Conservation (phyloP, 2,329 filamentous ascomycete species). For the Alternaria triticina region DNA sequence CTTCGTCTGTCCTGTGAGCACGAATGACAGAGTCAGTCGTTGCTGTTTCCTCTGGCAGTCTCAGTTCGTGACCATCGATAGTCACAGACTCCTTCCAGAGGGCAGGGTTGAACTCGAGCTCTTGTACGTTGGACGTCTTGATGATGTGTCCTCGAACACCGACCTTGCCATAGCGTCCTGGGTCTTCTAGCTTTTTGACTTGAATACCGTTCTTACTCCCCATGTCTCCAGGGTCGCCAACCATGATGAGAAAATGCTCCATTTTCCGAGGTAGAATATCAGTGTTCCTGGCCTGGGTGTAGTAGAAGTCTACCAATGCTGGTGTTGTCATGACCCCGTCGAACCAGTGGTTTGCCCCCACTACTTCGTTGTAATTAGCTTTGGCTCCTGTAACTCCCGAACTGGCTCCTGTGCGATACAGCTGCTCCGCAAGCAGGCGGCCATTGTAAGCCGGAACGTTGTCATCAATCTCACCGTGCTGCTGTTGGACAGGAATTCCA, state of each 20-base stretch:
- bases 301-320: constrained; percentile 58
- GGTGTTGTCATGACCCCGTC: constrained; percentile 60
- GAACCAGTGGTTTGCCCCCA: constrained; percentile 18
- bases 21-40: background rate
- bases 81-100: constrained; percentile 20
- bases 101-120: constrained; percentile 34
- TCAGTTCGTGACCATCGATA: constrained; percentile 32
- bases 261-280: constrained; percentile 27
- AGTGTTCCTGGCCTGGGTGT: constrained; percentile 34
- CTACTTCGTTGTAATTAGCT: constrained; percentile 59
- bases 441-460: constrained; percentile 67
- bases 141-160: constrained; percentile 46
- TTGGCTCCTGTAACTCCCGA: constrained; percentile 45
- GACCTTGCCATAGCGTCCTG: constrained; percentile 59
- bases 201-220: constrained; percentile 59
- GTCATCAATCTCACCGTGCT: constrained; percentile 63
- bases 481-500: constrained; percentile 61
- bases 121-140: constrained; percentile 42
- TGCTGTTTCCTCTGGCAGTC: background rate
- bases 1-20: constrained; percentile 2
- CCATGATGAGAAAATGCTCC: constrained; percentile 54
- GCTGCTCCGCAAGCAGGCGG: constrained; percentile 58
- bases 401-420: constrained; percentile 35
- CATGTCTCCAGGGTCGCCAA: constrained; percentile 61
- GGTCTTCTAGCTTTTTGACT: constrained; percentile 57